Percentiles rank a stretch among this genome's conserved stretches.
Conservation (phyloP, 768 basidiomycete species). For the Russula emetica region DNA sequence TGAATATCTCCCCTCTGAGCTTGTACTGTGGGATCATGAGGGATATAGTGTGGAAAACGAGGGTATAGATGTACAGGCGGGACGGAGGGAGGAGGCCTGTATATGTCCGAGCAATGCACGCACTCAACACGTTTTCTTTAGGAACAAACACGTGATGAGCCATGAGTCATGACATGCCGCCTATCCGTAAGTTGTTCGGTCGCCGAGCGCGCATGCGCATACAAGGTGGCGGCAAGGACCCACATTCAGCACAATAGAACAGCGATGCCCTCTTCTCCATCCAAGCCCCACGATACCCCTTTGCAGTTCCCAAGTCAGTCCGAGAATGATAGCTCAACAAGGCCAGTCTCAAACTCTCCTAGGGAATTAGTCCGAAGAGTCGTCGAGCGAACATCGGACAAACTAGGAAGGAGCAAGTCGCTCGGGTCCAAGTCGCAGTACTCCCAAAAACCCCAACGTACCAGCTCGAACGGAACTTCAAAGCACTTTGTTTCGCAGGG, state of each 20-base stretch:
- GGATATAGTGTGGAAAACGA: constrained; percentile 6
- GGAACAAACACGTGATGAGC: constrained; percentile 3
- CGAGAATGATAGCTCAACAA: constrained; percentile 14
- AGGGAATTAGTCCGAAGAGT: constrained; percentile 32
- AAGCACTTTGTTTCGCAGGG: constrained; percentile 55
- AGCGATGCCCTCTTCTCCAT: constrained; percentile 11
- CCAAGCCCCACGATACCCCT: constrained; percentile 6
- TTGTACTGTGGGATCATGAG: constrained; percentile 14
- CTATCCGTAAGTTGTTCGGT: not conserved
- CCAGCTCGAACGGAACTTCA: constrained; percentile 36
- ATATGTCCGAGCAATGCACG: constrained; percentile 9
- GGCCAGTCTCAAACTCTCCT: constrained; percentile 17
- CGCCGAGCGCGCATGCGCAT: not conserved
- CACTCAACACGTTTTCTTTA: constrained; percentile 45
- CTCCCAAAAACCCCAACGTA: constrained; percentile 28
- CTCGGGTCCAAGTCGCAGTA: constrained; percentile 25
- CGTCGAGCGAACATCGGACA: constrained; percentile 57
- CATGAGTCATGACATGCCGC: not conserved
- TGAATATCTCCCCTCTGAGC: constrained; percentile 75
- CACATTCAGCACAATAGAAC: not conserved
- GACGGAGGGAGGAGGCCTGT: not conserved
- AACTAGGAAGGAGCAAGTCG: constrained; percentile 51
- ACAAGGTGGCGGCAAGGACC: not conserved
- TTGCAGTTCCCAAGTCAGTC: constrained; percentile 4
- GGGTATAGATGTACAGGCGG: constrained; percentile 19